Base-by-base conservation (phyloP, 805 yeast genomes). In the Zygotorulaspora sp. region DNA sequence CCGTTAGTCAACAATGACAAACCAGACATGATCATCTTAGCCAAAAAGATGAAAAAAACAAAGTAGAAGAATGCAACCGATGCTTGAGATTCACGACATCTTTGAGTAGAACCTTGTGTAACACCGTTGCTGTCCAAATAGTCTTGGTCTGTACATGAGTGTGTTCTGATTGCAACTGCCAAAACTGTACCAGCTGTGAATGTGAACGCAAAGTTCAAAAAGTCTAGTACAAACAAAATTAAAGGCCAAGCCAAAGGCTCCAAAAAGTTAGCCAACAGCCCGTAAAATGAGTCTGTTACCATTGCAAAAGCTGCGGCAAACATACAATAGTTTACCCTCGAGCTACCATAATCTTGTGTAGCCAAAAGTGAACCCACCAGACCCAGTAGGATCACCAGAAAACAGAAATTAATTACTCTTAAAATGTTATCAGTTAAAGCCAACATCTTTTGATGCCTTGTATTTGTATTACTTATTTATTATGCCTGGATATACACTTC, bases 1-100 rank as follows among this genome's bases (percentile, higher is more conserved):
- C 61, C 61, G 36, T 53, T 55, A 47, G 74, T 62, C 56, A 77
- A 62, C 63, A 83, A 63, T 36, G 77, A 70, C 44, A 73, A 63
- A 35, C 63, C 49, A 40, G 80, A 72, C 62, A 78, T 61, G 46
- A 66, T 66, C 44, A 76, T 56, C 49, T 88, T 76, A 54, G 74
- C 83, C 48, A 86, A 64, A 63, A 86, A 83, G 62, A 80, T 66
- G 60, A 79, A 77, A 74, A 83, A 79, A 41, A 92, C 74, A 66
- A 92, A 80, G 82, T 78, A 92, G 58, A 83, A 74, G 78, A 85
- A 84, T 36, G 89, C 88, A 53, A 71, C 74, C 13, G 82, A 63
- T 46, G 87, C 87, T 75, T 92, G 97, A 40, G 95, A 88, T 71
- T 86, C 81, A 75, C 97, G 85, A 72, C 99, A 92, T 74, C 97